Base-by-base conservation (phyloP, 441 rosid species). In the Dalechampia spathulata region DNA sequence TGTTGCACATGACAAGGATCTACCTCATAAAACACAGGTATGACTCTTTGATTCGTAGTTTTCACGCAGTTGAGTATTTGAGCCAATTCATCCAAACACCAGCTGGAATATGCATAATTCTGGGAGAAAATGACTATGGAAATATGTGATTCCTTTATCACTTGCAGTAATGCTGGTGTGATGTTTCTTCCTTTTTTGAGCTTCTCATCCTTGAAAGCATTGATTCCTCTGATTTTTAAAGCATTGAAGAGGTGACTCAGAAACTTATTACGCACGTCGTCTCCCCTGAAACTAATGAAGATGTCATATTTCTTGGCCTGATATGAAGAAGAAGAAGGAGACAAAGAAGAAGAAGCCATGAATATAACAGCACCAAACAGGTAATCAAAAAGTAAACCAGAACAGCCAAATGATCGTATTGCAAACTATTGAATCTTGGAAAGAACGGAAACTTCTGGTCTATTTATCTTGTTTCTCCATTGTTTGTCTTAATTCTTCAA, bases 1-100 rank as follows among this genome's bases (percentile, higher is more conserved):
- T 36, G 32, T 56, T 66, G 66, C 6, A 75, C 70, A 43, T 71
- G 60, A 0, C 25, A 7, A 7, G 75, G 64, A 32, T 49, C 53
- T 2, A 49, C 37, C 0, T 8, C 4, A 21, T 49, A 49, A 16
- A 49, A 49, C 7, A 49, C 56, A 0, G 80, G 72, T 5, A 76
- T 21, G 5, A 72, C 6, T 1, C 48, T 62, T 28, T 49, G 53
- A 6, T 32, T 25, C 23, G 48, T 32, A 0, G 16, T 20, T 28
- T 66, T 23, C 7, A 5, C 1, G 38, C 53, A 63, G 7, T 66
- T 32, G 1, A 63, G 48, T 32, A 74, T 74, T 16, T 67, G 59
- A 20, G 14, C 59, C 10, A 36, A 11, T 36, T 36, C 39, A 4
- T 36, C 39, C 12, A 36, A 36, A 36, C 39, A 36, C 39, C 49